A percentile compares a stretch with the other conserved stretches of the same genome.
phyloP scores from a whole-genome alignment of 768 basidiomycete genomes.

The Leccinellum rugosiceps region DNA sequence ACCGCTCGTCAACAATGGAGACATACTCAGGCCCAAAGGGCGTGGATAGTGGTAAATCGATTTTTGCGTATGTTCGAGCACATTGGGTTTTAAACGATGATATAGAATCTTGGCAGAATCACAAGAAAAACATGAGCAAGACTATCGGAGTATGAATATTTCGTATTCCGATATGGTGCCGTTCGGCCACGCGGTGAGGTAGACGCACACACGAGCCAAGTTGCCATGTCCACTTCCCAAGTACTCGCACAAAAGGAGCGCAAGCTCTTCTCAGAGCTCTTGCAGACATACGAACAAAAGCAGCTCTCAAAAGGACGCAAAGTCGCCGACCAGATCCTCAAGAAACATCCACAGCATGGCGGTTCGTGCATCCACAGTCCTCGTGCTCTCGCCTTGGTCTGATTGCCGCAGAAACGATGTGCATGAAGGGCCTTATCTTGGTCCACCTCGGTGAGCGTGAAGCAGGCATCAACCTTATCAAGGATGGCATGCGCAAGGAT shows the following conservation, averaged over 20 bases:
- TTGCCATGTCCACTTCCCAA: slow-evolving; percentile 19
- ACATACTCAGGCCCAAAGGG: neutral
- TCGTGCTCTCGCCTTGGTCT: neutral
- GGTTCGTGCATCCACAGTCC: slow-evolving; percentile 49
- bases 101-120: no score
- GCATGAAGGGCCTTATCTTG: slow-evolving; percentile 92
- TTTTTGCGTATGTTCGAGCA: neutral
- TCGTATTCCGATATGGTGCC: neutral
- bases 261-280: slow-evolving; percentile 79
- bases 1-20: neutral
- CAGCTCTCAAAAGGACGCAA: slow-evolving; percentile 89
- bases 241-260: slow-evolving; percentile 78
- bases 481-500: slow-evolving; percentile 79
- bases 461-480: slow-evolving; percentile 78
- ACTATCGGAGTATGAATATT: neutral
- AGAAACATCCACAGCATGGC: slow-evolving; percentile 94
- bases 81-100: no score
- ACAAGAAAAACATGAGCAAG: no score
- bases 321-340: slow-evolving; percentile 89
- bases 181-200: neutral
- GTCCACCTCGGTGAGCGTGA: slow-evolving; percentile 78
- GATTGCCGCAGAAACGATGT: slow-evolving; percentile 71
- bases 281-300: slow-evolving; percentile 84
- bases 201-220: neutral
- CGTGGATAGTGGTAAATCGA: neutral